Percentiles rank a stretch among this genome's conserved stretches.
phyloP scores from a whole-genome alignment of 768 basidiomycete genomes.

The Chalciporus sphaerocephalus region DNA sequence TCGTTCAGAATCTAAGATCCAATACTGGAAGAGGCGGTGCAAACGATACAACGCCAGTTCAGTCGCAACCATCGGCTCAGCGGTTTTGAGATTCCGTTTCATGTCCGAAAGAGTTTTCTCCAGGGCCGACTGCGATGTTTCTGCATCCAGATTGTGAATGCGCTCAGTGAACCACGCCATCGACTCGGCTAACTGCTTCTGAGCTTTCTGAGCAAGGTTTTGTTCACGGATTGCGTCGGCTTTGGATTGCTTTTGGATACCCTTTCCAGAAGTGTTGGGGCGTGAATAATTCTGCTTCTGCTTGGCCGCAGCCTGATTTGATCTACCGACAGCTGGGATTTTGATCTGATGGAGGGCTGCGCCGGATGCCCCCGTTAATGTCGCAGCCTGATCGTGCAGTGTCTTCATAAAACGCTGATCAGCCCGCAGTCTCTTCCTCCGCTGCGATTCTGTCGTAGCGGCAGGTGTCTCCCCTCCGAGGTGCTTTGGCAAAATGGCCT shows the following conservation, averaged over 20 bases:
- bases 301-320: constrained; percentile 12
- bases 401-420: constrained; percentile 58
- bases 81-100: constrained; percentile 42
- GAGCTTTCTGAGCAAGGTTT: constrained; percentile 43
- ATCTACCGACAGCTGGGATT: constrained; percentile 42
- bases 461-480: constrained; percentile 43
- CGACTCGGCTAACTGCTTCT: constrained; percentile 37
- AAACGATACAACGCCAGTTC: constrained; percentile 53
- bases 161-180: constrained; percentile 52
- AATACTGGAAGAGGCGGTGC: constrained; percentile 46
- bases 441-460: constrained; percentile 33
- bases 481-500: constrained; percentile 48
- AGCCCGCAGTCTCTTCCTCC: constrained; percentile 33
- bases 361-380: constrained; percentile 61
- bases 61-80: constrained; percentile 40
- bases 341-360: constrained; percentile 46
- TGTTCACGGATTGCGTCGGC: constrained; percentile 41
- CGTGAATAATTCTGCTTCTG: constrained; percentile 17
- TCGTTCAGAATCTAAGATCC: constrained; percentile 45
- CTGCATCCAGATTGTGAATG: constrained; percentile 33
- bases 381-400: constrained; percentile 56
- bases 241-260: constrained; percentile 27
- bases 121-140: constrained; percentile 16
- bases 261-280: constrained; percentile 23
- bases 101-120: constrained; percentile 36